A percentile compares a stretch with the other conserved stretches of the same genome.
phyloP scores from a whole-genome alignment of 371 early-diverging fungal species.

The Lichtheimia corymbifera region DNA sequence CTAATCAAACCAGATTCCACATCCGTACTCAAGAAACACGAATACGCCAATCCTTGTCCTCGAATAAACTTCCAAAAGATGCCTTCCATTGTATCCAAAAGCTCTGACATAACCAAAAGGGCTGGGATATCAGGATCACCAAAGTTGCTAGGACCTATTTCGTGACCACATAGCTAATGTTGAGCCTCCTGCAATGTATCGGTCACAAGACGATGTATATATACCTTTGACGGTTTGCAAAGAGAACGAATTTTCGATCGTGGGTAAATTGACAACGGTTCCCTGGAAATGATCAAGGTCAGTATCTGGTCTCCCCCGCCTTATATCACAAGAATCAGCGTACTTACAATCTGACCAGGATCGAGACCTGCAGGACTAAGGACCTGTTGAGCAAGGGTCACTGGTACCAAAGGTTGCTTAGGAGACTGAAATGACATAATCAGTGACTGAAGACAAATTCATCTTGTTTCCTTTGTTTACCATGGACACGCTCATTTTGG shows the following conservation, averaged over 20 bases:
- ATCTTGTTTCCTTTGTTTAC: background rate
- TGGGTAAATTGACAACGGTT: conserved; percentile 56
- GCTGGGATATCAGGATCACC: conserved; percentile 63
- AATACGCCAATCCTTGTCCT: conserved; percentile 69
- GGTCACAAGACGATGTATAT: background rate
- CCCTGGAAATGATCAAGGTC: conserved; percentile 23
- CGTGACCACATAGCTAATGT: background rate
- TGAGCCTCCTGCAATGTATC: background rate
- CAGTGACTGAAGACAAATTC: background rate
- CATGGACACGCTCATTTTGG: conserved; percentile 31
- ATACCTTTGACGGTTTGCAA: conserved; percentile 43
- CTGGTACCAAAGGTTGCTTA: conserved; percentile 30
- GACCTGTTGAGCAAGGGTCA: conserved; percentile 53
- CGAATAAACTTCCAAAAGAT: conserved; percentile 72
- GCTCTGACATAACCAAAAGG: conserved; percentile 60
- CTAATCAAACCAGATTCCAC: conserved; percentile 56
- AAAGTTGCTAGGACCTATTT: conserved; percentile 48
- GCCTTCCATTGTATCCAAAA: conserved; percentile 64
- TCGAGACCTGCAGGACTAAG: conserved; percentile 50
- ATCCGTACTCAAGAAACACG: conserved; percentile 50
- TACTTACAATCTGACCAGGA: conserved; percentile 51
- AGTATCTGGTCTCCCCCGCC: too few species aligned
- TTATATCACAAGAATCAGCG: too few species aligned
- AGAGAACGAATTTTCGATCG: conserved; percentile 66
- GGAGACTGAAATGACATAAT: background rate